phyloP scores from a whole-genome alignment of 768 basidiomycete species.

The Ramaria rubella region DNA sequence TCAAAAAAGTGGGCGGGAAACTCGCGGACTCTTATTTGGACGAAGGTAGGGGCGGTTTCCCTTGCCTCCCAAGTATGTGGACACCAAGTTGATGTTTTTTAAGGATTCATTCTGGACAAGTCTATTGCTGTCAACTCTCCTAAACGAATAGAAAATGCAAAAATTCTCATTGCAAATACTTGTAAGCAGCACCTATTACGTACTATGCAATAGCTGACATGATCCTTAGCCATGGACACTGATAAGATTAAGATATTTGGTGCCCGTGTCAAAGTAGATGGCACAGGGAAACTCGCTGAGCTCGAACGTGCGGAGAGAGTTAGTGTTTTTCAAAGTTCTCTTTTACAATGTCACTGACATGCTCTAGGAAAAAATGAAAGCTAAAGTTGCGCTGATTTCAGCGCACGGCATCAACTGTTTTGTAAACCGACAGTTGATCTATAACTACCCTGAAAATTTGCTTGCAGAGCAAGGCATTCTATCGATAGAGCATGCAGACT shows the following conservation, averaged over 20 bases:
- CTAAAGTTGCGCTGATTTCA: conserved; percentile 92
- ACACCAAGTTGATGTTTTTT: background rate
- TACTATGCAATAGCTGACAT: background rate
- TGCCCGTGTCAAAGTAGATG: conserved; percentile 90
- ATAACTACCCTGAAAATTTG: conserved; percentile 97
- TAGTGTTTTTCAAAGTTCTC: conserved; percentile 16
- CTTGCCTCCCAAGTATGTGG: background rate
- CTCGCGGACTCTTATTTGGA: conserved; percentile 97
- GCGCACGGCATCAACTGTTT: conserved; percentile 94
- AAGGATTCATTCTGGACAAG: conserved; percentile 89
- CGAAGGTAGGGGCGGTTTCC: conserved; percentile 53
- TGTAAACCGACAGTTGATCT: conserved; percentile 96
- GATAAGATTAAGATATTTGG: conserved; percentile 99
- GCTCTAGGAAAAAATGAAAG: conserved; percentile 97
- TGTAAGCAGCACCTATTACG: conserved; percentile 44
- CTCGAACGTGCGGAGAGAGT: conserved; percentile 93
- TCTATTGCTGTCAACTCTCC: conserved; percentile 90
- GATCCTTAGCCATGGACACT: conserved; percentile 88
- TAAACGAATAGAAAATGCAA: conserved; percentile 89
- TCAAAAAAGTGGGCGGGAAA: conserved; percentile 99
- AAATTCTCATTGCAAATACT: conserved; percentile 97
- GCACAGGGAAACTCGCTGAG: conserved; percentile 95
- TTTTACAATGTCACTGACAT: background rate
- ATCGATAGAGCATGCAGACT: conserved; percentile 97
- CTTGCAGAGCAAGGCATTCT: conserved; percentile 93